phyloP scores from a whole-genome alignment of 1,139 yeast species.

The Debaryomycetaceae sp. region DNA sequence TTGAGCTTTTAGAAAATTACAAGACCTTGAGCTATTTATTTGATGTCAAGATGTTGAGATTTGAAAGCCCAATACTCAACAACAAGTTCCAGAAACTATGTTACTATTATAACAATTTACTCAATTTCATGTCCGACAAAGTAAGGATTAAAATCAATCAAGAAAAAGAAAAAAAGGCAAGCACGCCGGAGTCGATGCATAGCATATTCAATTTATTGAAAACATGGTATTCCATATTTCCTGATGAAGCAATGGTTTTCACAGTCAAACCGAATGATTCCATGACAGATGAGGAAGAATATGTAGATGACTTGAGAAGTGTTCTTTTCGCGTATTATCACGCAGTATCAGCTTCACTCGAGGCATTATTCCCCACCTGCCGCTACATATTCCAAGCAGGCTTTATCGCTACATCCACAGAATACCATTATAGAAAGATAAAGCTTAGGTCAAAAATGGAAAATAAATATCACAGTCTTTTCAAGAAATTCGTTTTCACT shows the following conservation, averaged over 20 bases:
- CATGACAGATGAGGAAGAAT: conserved; percentile 12
- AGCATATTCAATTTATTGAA: conserved; percentile 18
- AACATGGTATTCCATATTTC: conserved; percentile 21
- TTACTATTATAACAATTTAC: conserved; percentile 11
- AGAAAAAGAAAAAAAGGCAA: conserved; percentile 13
- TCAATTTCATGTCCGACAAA: conserved; percentile 10
- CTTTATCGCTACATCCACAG: conserved; percentile 17
- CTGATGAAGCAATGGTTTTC: conserved; percentile 19
- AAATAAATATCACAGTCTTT: conserved; percentile 11
- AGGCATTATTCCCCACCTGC: conserved; percentile 24
- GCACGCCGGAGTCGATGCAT: conserved; percentile 19
- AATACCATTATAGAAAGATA: conserved; percentile 10
- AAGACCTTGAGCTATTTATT: conserved; percentile 14
- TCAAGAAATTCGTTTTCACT: conserved; percentile 13
- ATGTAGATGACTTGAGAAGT: conserved; percentile 16
- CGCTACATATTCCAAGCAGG: conserved; percentile 21
- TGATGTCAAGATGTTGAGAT: conserved; percentile 4
- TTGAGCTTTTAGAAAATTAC: conserved; percentile 22
- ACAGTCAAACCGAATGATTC: conserved; percentile 7
- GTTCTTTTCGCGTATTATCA: conserved; percentile 24
- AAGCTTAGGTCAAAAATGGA: conserved; percentile 12
- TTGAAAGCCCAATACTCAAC: conserved; percentile 4
- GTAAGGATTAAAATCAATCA: conserved; percentile 11
- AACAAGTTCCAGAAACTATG: conserved; percentile 8
- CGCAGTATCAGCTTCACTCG: conserved; percentile 22